phyloP scores from a whole-genome alignment of 805 yeast genomes.

The Kodamaea nitidulidarum region DNA sequence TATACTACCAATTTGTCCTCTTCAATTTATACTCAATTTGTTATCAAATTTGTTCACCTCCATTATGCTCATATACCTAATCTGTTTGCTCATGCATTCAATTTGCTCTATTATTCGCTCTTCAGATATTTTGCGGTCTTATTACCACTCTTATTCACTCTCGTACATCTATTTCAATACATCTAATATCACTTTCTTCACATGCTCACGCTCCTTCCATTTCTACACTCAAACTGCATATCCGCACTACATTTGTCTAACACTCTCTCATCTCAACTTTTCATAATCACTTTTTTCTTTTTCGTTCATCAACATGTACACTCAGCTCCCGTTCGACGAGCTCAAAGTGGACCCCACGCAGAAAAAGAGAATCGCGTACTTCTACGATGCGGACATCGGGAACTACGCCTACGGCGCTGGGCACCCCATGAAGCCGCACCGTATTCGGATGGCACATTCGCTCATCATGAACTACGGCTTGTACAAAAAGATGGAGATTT shows the following conservation, averaged over 20 bases:
- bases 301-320: slow-evolving; percentile 25
- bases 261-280: neutral
- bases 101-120: neutral
- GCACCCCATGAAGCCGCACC: slow-evolving; percentile 98
- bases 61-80: neutral
- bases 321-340: slow-evolving; percentile 44
- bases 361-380: slow-evolving; percentile 42
- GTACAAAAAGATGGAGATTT: slow-evolving; percentile 94
- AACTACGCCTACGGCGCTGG: slow-evolving; percentile 98
- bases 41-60: neutral
- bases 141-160: neutral
- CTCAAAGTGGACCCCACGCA: slow-evolving; percentile 38
- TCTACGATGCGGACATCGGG: slow-evolving; percentile 77
- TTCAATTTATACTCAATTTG: too few relatives aligned
- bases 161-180: too few relatives aligned
- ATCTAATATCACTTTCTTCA: too few relatives aligned
- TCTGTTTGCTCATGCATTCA: too few relatives aligned
- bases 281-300: neutral
- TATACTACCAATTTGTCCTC: too few relatives aligned
- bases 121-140: neutral
- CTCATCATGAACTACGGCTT: slow-evolving; percentile 95
- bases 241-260: too few relatives aligned
- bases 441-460: slow-evolving; percentile 98
- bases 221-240: too few relatives aligned
- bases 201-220: too few relatives aligned